Conservation (phyloP, 208 protist genomes). For the Acanthamoeba healyi region DNA sequence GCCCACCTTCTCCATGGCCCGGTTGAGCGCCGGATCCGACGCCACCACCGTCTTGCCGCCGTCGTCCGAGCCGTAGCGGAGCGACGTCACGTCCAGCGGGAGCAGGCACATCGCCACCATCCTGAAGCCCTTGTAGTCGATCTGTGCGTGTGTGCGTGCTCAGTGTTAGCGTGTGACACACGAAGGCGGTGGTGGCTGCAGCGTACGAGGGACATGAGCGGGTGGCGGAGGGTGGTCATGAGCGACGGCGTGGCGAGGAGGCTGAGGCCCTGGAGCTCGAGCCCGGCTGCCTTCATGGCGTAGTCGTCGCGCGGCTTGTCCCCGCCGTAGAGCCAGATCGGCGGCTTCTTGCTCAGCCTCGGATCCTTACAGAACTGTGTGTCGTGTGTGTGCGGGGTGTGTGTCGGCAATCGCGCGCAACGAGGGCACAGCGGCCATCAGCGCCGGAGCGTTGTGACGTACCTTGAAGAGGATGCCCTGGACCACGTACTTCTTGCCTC, state of each 20-base stretch:
- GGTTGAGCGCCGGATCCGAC: neutral
- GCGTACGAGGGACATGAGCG: conserved; percentile 22
- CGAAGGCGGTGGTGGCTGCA: neutral
- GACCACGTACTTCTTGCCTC: conserved; percentile 15
- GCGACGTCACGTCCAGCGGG: neutral
- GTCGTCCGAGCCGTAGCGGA: conserved; percentile 58
- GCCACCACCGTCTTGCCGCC: conserved; percentile 63
- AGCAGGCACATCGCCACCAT: conserved; percentile 54
- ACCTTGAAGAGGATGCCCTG: conserved; percentile 53
- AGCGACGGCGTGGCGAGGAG: conserved; percentile 2
- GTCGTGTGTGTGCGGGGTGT: no score
- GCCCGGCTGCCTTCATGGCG: conserved; percentile 62
- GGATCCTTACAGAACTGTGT: conserved; percentile 46
- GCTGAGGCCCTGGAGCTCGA: conserved; percentile 39
- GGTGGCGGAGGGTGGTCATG: neutral
- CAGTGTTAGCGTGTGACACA: neutral
- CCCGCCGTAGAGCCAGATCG: conserved; percentile 61
- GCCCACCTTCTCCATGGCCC: conserved; percentile 40
- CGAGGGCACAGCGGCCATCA: no score
- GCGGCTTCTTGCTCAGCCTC: conserved; percentile 3
- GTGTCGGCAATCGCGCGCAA: no score
- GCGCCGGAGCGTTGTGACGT: neutral
- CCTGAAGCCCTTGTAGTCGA: conserved; percentile 71
- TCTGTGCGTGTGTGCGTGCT: neutral
- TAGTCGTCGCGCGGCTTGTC: neutral